These are phyloP conservation scores for Kuraishia cidri DNA, from an alignment of 805 yeast species.

Conservation along the genomic window DNA sequence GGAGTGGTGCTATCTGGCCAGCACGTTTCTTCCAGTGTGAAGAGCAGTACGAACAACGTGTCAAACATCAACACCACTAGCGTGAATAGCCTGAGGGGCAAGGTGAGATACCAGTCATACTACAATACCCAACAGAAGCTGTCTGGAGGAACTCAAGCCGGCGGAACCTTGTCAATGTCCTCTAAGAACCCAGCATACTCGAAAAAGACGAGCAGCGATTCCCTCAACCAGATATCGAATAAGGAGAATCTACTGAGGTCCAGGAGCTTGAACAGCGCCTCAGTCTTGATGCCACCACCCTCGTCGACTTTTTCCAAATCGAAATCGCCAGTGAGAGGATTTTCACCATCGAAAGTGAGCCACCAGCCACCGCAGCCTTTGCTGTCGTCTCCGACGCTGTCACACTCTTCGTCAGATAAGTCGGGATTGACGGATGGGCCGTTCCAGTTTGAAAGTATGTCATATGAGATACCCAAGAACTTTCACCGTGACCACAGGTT, in stretches of 20 bases:
- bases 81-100: constrained; percentile 4
- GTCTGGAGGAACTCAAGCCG: constrained; percentile 3
- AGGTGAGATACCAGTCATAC: constrained; percentile 18
- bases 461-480: constrained; percentile 21
- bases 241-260: constrained; percentile 6
- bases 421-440: constrained; percentile 7
- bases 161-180: too few species aligned
- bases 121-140: constrained; percentile 16
- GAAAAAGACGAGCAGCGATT: constrained; percentile 3
- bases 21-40: neutral
- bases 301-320: constrained; percentile 7
- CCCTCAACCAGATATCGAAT: constrained; percentile 1
- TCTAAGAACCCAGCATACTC: too few species aligned
- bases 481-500: constrained; percentile 9
- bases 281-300: constrained; percentile 4
- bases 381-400: constrained; percentile 3
- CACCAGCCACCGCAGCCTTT: neutral
- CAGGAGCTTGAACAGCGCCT: too few species aligned
- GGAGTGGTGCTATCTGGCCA: neutral
- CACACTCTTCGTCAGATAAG: constrained; percentile 1
- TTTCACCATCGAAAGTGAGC: too few species aligned
- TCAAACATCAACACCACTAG: constrained; percentile 4
- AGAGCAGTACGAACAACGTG: neutral
- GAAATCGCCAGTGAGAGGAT: constrained; percentile 16
- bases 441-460: constrained; percentile 21